These are phyloP conservation scores for Orbilia ellipsospora DNA, from an alignment of 2,329 filamentous ascomycete species.

Conservation along the genomic window DNA sequence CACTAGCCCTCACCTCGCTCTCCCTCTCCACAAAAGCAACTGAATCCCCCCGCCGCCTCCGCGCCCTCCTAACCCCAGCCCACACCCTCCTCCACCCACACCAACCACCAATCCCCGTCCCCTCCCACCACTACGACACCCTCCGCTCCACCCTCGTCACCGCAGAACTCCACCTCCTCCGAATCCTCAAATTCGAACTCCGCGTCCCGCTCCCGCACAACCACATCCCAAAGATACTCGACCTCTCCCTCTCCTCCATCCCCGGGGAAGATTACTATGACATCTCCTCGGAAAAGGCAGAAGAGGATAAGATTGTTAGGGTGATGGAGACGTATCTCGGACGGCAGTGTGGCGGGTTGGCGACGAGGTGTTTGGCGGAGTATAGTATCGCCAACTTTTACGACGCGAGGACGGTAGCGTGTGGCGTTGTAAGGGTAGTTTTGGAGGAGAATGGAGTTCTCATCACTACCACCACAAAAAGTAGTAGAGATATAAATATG, in stretches of 20 bases:
- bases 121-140: conserved; percentile 60
- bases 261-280: conserved; percentile 55
- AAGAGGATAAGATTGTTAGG: conserved; percentile 59
- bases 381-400: conserved; percentile 60
- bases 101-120: conserved; percentile 58
- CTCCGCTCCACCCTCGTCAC: conserved; percentile 61
- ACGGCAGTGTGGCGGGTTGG: conserved; percentile 56
- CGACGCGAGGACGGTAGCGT: conserved; percentile 60
- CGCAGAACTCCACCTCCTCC: conserved; percentile 60
- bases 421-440: conserved; percentile 58
- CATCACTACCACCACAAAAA: neutral
- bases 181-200: conserved; percentile 61
- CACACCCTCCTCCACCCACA: conserved; percentile 59
- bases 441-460: conserved; percentile 56
- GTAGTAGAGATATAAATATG: neutral
- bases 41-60: conserved; percentile 61
- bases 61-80: conserved; percentile 60
- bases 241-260: conserved; percentile 55
- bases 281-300: conserved; percentile 57
- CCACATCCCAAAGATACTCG: conserved; percentile 60
- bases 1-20: conserved; percentile 60
- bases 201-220: conserved; percentile 60
- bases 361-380: conserved; percentile 57
- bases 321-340: conserved; percentile 59
- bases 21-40: conserved; percentile 61